These are phyloP conservation scores for Trichopus zeylanicus DNA, from an alignment of 116 monocot species.

Conservation along the genomic window DNA sequence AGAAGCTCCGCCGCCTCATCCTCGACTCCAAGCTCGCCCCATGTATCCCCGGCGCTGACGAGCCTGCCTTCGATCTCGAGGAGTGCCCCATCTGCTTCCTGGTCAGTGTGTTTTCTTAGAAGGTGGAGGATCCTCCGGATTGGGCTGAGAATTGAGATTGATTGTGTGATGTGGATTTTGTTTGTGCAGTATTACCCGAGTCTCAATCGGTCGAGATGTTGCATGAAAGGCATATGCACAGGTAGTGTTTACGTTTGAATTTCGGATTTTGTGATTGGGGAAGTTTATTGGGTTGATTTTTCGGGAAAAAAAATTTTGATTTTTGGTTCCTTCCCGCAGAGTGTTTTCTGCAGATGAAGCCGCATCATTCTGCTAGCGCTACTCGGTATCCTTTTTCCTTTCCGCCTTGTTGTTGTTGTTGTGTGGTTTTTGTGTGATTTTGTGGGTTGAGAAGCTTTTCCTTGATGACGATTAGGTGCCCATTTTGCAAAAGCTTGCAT, in stretches of 20 bases:
- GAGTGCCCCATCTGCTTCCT: constrained; percentile 72
- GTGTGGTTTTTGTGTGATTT: neutral
- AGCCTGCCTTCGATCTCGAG: constrained; percentile 32
- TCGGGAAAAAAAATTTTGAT: no score
- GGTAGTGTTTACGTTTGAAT: constrained; percentile 6
- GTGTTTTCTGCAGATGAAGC: constrained; percentile 69
- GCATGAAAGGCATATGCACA: constrained; percentile 42
- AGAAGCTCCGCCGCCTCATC: constrained; percentile 56
- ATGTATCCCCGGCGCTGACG: constrained; percentile 51
- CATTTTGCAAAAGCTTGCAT: constrained; percentile 61
- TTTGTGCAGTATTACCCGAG: constrained; percentile 33
- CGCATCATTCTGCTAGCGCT: constrained; percentile 27
- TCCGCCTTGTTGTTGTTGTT: neutral
- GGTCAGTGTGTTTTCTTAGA: constrained; percentile 14
- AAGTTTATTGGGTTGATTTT: neutral
- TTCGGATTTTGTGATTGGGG: neutral
- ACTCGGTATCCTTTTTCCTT: constrained; percentile 48
- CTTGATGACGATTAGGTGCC: constrained; percentile 40
- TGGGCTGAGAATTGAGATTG: neutral
- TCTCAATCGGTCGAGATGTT: constrained; percentile 42
- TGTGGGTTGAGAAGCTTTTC: neutral
- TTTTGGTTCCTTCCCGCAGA: constrained; percentile 23
- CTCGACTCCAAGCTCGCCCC: constrained; percentile 60
- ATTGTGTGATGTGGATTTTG: neutral
- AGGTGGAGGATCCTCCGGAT: neutral